Evolutionary conservation across 225 moss, liverwort and hornwort genomes (phyloP).

Genomic region (Pleurozium schreberi): DNA sequence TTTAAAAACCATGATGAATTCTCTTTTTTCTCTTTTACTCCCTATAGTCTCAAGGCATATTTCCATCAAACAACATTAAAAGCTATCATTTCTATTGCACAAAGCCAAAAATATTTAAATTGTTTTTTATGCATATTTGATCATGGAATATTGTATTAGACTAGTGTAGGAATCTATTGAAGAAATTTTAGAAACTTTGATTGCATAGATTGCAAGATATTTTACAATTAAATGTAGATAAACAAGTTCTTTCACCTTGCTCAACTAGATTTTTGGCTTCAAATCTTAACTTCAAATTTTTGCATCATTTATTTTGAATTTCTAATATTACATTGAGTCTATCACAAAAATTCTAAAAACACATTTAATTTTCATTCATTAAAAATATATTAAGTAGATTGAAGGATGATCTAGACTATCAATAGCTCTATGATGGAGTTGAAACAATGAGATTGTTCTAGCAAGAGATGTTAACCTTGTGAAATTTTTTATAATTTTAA

Average conservation of each 20-base stretch:
- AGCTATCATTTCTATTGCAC: not conserved
- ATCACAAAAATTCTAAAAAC: accelerated
- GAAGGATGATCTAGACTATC: accelerated
- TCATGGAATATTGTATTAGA: no score
- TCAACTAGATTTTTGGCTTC: not conserved
- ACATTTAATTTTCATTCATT: not conserved
- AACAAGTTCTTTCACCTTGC: not conserved
- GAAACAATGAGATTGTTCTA: not conserved
- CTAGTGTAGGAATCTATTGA: not conserved
- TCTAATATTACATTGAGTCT: not conserved
- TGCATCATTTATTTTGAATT: not conserved
- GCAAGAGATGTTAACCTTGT: not conserved
- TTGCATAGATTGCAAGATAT: accelerated
- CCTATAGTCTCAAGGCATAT: no score
- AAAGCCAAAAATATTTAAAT: not conserved
- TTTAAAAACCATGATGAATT: not conserved
- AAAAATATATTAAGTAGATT: not conserved
- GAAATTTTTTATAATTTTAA: accelerated
- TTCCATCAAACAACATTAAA: not conserved
- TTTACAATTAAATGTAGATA: not conserved
- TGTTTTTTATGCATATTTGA: not conserved
- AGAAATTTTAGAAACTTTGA: not conserved
- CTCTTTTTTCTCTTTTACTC: not conserved
- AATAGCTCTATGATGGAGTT: not conserved
- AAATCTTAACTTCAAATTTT: not conserved